Evolutionary conservation across 192 early-diverging fungal species (phyloP), one percentile per base, ranked within the genome.

Genomic region (Lunasporangiospora selenospora): DNA sequence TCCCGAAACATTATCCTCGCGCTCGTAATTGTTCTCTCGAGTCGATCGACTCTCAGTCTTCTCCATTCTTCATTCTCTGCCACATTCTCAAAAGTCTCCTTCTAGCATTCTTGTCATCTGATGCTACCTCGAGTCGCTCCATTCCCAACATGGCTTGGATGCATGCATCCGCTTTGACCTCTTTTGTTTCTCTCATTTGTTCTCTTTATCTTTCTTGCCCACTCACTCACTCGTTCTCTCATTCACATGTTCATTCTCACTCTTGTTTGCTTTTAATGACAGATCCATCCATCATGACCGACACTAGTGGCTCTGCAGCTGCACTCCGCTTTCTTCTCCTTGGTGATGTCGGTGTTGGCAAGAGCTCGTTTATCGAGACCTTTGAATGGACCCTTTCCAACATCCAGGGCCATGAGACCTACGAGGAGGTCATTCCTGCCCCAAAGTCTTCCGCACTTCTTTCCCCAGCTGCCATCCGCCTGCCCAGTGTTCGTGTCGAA

Each of bases 271-370:
- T 34, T 50, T 15, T 50, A 24, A 16, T n/a, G 23, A 10, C 40
- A 45, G 60, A 37, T 23, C 0, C 40, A 31, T 19, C 4, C 16
- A 21, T 10, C 24, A 27, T 15, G 10, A 37, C 11, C 4, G n/a
- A 38, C 6, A 29, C 47, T 6, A 38, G n/a, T n/a, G n/a, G n/a
- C n/a, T n/a, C 33, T 38, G 32, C 57, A 36, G 34, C 58, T 12
- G 55, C 67, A 13, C 43, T 73, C 6, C 69, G 69, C 13, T 73
- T 73, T 27, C 26, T 73, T 6, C 48, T 73, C 9, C 49, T 73
- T 13, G 69, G 69, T 8, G 69, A 73, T 47, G 69, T 73, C 4
- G 69, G 69, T 6, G 61, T 73, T 4, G 69, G 69, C 18, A 73
- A 57, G 46, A 40, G 48, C 24, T 3, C 69, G 10, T 73, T 73